phyloP scores from a whole-genome alignment of 2,329 filamentous ascomycete genomes.

The Neoscytalidium dimidiatum region DNA sequence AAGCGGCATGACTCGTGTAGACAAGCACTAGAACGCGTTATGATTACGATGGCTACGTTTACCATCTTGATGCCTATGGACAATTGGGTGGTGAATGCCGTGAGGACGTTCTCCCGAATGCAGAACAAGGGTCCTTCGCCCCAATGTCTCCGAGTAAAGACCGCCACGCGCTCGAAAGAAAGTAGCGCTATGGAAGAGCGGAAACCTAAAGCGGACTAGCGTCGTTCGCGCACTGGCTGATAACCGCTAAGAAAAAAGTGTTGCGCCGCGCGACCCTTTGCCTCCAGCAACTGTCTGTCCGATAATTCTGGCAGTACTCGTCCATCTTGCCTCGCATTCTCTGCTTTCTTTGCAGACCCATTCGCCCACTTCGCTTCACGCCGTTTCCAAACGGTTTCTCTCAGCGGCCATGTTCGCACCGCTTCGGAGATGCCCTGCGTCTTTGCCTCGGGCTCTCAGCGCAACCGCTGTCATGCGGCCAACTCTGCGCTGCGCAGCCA shows the following conservation, averaged over 20 bases:
- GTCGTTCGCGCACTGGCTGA: not conserved
- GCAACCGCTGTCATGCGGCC: conserved; percentile 15
- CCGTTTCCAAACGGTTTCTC: not conserved
- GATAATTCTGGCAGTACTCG: conserved; percentile 16
- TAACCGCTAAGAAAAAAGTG: conserved; percentile 1
- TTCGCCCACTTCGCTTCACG: not conserved
- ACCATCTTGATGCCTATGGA: not conserved
- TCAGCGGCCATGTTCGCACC: conserved; percentile 41
- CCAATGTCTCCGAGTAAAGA: no score
- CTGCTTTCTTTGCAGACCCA: not conserved
- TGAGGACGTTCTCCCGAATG: no score
- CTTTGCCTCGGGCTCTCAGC: conserved; percentile 32
- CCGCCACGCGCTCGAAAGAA: not conserved
- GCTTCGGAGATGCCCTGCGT: conserved; percentile 43
- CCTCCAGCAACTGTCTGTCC: conserved; percentile 18
- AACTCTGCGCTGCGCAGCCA: conserved; percentile 7
- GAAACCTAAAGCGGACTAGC: not conserved
- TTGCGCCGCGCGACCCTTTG: not conserved
- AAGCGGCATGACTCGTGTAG: not conserved
- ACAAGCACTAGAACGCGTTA: not conserved
- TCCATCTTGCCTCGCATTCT: no score
- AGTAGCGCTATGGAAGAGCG: not conserved
- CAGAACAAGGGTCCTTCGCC: no score
- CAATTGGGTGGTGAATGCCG: no score
- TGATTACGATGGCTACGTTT: not conserved